These are phyloP conservation scores for Trichomonascaceae sp. DNA, from an alignment of 1,139 yeast genomes.

Conservation along the genomic window DNA sequence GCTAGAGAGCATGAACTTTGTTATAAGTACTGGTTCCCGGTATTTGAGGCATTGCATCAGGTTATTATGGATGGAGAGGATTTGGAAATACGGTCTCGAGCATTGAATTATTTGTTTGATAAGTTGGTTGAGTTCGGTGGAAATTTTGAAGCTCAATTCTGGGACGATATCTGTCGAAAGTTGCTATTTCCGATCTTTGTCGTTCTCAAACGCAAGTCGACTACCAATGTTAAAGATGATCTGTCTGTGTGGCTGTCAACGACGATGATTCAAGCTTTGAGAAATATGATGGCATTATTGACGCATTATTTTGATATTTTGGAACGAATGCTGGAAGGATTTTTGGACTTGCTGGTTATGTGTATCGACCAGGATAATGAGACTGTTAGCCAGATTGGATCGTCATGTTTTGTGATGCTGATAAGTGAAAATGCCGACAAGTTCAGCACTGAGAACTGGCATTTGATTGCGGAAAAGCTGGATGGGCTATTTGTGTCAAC, in stretches of 20 bases:
- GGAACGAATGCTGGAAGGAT: conserved; percentile 68
- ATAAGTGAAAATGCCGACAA: conserved; percentile 66
- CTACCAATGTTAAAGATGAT: conserved; percentile 68
- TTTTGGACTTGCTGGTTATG: conserved; percentile 66
- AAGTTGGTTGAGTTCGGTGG: conserved; percentile 73
- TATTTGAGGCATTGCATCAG: conserved; percentile 77
- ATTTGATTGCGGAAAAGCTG: conserved; percentile 57
- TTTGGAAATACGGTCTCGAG: conserved; percentile 87
- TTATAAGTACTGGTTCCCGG: conserved; percentile 60
- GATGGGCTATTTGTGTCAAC: conserved; percentile 68
- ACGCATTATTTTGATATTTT: conserved; percentile 73
- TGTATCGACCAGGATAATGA: conserved; percentile 97
- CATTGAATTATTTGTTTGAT: conserved; percentile 76
- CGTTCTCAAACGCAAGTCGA: conserved; percentile 70
- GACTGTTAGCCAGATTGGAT: conserved; percentile 90
- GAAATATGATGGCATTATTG: conserved; percentile 79
- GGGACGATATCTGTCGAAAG: conserved; percentile 76
- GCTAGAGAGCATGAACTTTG: conserved; percentile 14
- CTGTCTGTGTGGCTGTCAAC: conserved; percentile 94
- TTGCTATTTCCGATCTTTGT: conserved; percentile 86
- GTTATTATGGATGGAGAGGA: conserved; percentile 92
- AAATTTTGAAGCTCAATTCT: conserved; percentile 64
- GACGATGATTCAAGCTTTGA: conserved; percentile 88
- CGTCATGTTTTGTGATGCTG: conserved; percentile 77
- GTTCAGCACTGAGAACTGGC: conserved; percentile 69